These are phyloP conservation scores for Flaveria trinervia DNA, from an alignment of 129 eudicot species.

Conservation along the genomic window DNA sequence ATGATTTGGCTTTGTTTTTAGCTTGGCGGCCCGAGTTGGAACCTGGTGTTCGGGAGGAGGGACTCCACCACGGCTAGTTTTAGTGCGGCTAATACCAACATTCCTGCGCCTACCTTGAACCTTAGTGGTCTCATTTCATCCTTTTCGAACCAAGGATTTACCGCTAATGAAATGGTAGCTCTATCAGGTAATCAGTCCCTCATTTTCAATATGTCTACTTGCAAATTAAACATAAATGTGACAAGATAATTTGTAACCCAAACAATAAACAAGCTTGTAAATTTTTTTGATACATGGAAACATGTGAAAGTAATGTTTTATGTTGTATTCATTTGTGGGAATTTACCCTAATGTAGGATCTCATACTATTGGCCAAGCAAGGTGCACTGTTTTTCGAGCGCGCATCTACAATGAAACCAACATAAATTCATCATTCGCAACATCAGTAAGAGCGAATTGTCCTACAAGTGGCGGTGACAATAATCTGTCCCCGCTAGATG, in stretches of 20 bases:
- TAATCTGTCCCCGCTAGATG: slow-evolving; percentile 40
- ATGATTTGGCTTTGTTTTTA: slow-evolving; percentile 19
- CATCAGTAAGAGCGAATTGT: slow-evolving; percentile 44
- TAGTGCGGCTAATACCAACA: slow-evolving; percentile 40
- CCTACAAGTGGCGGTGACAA: slow-evolving; percentile 46
- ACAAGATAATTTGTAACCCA: too few relatives aligned
- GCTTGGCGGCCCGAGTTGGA: slow-evolving; percentile 70
- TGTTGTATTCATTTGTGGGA: not conserved
- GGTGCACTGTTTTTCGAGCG: slow-evolving; percentile 39
- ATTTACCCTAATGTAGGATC: slow-evolving; percentile 19
- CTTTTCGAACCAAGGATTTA: slow-evolving; percentile 53
- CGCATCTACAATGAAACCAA: slow-evolving; percentile 47
- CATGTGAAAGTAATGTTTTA: not conserved
- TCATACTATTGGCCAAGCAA: slow-evolving; percentile 56
- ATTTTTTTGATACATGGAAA: not conserved
- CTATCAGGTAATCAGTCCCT: slow-evolving; percentile 45
- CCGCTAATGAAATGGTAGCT: slow-evolving; percentile 56
- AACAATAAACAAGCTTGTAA: too few relatives aligned
- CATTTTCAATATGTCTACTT: not conserved
- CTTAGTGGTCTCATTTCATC: slow-evolving; percentile 47
- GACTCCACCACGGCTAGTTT: slow-evolving; percentile 62
- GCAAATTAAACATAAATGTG: not conserved
- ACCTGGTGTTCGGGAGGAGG: slow-evolving; percentile 51
- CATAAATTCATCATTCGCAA: slow-evolving; percentile 40
- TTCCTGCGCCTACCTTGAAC: slow-evolving; percentile 46